Conservation (phyloP, 2,329 filamentous ascomycete genomes). For the Talaromyces pinophilus region DNA sequence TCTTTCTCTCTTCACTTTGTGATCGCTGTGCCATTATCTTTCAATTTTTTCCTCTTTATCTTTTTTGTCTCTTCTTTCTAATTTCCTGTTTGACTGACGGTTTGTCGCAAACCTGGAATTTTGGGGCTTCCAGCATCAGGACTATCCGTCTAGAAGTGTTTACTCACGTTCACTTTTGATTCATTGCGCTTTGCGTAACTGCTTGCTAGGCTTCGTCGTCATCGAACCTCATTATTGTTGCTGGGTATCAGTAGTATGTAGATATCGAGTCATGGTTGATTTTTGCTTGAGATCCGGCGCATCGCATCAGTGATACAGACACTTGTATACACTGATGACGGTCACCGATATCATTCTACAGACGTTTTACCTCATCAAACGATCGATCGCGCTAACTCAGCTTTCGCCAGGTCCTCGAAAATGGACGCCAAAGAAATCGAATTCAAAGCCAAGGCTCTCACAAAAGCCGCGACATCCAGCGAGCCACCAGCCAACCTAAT, state of each 20-base stretch:
- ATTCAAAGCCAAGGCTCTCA: constrained; percentile 73
- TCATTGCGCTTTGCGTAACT: neutral
- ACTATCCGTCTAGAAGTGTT: neutral
- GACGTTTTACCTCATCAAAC: neutral
- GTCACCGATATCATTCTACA: neutral
- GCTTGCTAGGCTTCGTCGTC: neutral
- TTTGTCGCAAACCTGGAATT: neutral
- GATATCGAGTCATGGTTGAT: neutral
- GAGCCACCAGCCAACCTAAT: constrained; percentile 73
- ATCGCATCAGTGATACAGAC: neutral
- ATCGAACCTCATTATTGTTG: neutral
- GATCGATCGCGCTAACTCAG: neutral
- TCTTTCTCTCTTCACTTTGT: neutral
- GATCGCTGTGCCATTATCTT: neutral
- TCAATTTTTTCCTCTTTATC: neutral
- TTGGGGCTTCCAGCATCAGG: neutral
- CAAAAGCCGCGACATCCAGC: constrained; percentile 73
- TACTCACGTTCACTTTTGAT: neutral
- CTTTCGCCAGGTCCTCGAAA: constrained; percentile 24
- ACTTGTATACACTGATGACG: neutral
- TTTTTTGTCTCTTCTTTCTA: neutral
- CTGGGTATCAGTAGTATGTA: constrained; percentile 7
- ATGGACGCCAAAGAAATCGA: constrained; percentile 85
- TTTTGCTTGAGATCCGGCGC: neutral
- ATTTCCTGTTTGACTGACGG: neutral